Evolutionary conservation across 768 basidiomycete genomes (phyloP).

Genomic region (Amanita muscaria): DNA sequence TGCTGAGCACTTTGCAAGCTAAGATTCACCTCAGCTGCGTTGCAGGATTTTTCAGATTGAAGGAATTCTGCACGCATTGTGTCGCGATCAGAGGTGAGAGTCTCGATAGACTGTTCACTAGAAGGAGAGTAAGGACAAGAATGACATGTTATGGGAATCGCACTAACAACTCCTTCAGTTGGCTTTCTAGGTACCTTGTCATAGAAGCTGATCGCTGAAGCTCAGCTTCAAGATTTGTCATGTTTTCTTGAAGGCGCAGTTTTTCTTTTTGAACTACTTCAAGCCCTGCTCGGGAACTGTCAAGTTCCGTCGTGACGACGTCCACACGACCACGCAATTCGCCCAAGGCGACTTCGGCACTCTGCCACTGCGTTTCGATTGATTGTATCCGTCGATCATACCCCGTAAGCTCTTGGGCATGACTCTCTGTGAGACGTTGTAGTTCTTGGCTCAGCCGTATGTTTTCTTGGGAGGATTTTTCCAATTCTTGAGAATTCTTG

Average conservation of each 20-base stretch:
- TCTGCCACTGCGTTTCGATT: constrained; percentile 18
- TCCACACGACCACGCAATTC: constrained; percentile 29
- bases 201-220: constrained; percentile 55
- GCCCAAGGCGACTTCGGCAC: constrained; percentile 24
- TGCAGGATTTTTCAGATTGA: constrained; percentile 48
- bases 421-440: constrained; percentile 17
- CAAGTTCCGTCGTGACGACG: constrained; percentile 30
- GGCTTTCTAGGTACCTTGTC: constrained; percentile 52
- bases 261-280: constrained; percentile 42
- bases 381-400: constrained; percentile 22
- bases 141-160: not conserved
- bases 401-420: constrained; percentile 15
- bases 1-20: constrained; percentile 58
- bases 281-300: constrained; percentile 28
- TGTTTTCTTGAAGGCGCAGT: constrained; percentile 40
- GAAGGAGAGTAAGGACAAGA: constrained; percentile 1
- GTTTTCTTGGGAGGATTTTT: constrained; percentile 29
- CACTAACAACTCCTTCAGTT: constrained; percentile 49
- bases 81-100: constrained; percentile 33
- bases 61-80: constrained; percentile 33
- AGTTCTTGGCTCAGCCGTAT: constrained; percentile 20
- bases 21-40: constrained; percentile 58
- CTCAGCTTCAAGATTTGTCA: constrained; percentile 55
- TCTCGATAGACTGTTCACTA: constrained; percentile 40
- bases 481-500: constrained; percentile 27